Conservation (phyloP, 2,329 filamentous ascomycete species). For the Colletotrichum plurivorum region DNA sequence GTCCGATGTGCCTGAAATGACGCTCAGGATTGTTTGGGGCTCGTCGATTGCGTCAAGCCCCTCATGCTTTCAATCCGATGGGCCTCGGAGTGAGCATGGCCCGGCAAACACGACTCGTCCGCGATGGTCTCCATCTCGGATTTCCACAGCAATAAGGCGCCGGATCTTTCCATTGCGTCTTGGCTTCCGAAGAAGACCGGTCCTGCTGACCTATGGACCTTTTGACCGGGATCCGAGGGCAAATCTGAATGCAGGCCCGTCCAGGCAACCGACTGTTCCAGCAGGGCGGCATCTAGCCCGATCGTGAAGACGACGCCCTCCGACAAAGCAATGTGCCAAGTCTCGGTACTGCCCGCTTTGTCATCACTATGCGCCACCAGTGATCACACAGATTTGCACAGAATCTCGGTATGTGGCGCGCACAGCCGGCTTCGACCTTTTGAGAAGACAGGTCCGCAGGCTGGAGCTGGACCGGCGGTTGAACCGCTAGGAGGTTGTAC, state of each 20-base stretch:
- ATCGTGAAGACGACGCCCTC: not conserved
- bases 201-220: slow-evolving; percentile 29
- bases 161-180: not conserved
- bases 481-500: slow-evolving; percentile 45
- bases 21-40: not conserved
- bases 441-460: slow-evolving; percentile 21
- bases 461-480: slow-evolving; percentile 44
- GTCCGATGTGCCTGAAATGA: not conserved
- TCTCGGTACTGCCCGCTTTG: slow-evolving; percentile 41
- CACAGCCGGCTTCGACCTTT: slow-evolving; percentile 46
- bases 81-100: not conserved
- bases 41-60: not conserved
- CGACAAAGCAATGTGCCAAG: slow-evolving; percentile 27
- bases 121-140: not conserved
- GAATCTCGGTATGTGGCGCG: slow-evolving; percentile 47
- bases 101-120: no score
- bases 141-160: not conserved
- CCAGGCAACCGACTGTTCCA: slow-evolving; percentile 49
- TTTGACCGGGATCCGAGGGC: slow-evolving; percentile 47
- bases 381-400: slow-evolving; percentile 43
- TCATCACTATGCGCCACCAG: slow-evolving; percentile 43
- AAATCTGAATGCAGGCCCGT: slow-evolving; percentile 48
- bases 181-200: not conserved
- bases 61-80: not conserved
- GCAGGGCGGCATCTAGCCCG: slow-evolving; percentile 40